Percentiles rank a stretch among this genome's conserved stretches.
Evolutionary conservation across 1,139 yeast genomes (phyloP).

Genomic region (Candida anutae): DNA sequence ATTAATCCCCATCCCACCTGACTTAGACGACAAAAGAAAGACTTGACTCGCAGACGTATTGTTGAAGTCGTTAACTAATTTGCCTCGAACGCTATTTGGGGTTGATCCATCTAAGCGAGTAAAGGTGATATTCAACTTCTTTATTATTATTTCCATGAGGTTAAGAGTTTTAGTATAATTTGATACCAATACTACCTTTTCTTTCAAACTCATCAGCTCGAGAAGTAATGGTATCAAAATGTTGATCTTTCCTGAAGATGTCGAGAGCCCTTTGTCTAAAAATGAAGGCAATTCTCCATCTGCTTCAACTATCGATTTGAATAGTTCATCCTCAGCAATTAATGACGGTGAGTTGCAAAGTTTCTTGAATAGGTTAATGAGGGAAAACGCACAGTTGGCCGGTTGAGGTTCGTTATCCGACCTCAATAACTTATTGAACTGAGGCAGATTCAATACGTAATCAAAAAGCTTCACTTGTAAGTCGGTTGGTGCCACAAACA

Average conservation of each 20-base stretch:
- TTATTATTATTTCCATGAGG: conserved; percentile 53
- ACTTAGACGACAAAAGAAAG: conserved; percentile 77
- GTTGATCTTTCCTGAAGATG: conserved; percentile 47
- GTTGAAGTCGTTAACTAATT: conserved; percentile 67
- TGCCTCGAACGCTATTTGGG: conserved; percentile 54
- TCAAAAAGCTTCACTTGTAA: conserved; percentile 52
- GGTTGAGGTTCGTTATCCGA: conserved; percentile 5
- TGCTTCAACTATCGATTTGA: conserved; percentile 12
- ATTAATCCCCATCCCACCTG: conserved; percentile 93
- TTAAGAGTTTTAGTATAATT: conserved; percentile 87
- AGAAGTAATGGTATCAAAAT: conserved; percentile 47
- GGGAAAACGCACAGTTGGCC: conserved; percentile 46
- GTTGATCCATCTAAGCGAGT: conserved; percentile 82
- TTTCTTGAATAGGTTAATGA: conserved; percentile 72
- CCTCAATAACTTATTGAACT: conserved; percentile 22
- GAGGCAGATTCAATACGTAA: conserved; percentile 37
- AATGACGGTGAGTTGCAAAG: conserved; percentile 78
- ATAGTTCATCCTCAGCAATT: conserved; percentile 34
- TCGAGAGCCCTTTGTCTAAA: conserved; percentile 10
- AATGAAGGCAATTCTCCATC: conserved; percentile 8
- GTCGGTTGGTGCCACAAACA: conserved; percentile 70
- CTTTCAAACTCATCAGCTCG: conserved; percentile 39
- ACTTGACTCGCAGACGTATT: conserved; percentile 43
- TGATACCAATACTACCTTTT: conserved; percentile 81
- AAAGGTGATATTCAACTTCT: conserved; percentile 42